Evolutionary conservation across 192 early-diverging fungal genomes (phyloP), one percentile per base, ranked within the genome.

Genomic region (Coemansia asiatica): DNA sequence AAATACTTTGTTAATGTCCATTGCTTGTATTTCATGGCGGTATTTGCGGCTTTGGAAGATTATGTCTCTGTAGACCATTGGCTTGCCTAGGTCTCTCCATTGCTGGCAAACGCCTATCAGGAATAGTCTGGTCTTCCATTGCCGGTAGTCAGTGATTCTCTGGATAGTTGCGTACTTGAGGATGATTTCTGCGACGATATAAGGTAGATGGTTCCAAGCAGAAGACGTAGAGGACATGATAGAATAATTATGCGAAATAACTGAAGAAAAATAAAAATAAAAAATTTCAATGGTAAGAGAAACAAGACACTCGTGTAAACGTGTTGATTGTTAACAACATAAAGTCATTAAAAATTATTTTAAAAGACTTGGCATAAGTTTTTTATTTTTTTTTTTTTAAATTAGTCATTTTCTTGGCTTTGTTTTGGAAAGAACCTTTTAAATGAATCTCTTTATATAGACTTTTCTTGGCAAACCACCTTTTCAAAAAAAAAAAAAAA

Each of bases 31-130:
- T 27, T 27, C 29, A 27, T 2, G 1, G 9, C 26, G 27, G 54
- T 27, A 4, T 26, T 18, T 19, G 18, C 54, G 54, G 54, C 54
- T 56, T 21, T 56, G 54, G 54, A 56, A 56, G 2, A 56, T 29
- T 6, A 56, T 16, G 12, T 16, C 22, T 18, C n/a, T 26, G 27
- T 56, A 56, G 10, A 56, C 54, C 54, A 56, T 26, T 2, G 54
- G 25, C 3, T n/a, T 29, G 12, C n/a, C 54, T 16, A 21, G 1
- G 3, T 12, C 28, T 2, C 54, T 26, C 54, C 54, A 56, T 56
- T 56, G 15, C 2, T 56, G 25, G 27, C 54, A 56, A 27, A 56
- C 54, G 16, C 27, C 26, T 2, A 56, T 13, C 27, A 56, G 19
- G 27, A 12, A 21, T 27, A 56, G 28, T n/a, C 28, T 26, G 25